A percentile compares a stretch with the other conserved stretches of the same genome.
phyloP scores from a whole-genome alignment of 768 basidiomycete genomes.

The Calocybe gangraenosa region DNA sequence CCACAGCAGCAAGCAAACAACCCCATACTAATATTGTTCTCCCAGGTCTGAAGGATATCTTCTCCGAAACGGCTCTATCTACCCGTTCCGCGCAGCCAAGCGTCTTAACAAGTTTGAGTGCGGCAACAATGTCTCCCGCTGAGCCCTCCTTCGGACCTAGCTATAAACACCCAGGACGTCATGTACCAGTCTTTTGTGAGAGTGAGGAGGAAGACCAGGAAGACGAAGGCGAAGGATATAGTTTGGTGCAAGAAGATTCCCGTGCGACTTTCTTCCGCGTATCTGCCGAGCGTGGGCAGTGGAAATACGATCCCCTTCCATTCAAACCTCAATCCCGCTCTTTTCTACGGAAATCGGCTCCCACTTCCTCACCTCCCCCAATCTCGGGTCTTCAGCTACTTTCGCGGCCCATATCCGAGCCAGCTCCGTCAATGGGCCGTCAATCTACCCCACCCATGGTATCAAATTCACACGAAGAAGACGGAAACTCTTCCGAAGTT shows the following conservation, averaged over 20 bases:
- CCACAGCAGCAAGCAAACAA: slow-evolving; percentile 12
- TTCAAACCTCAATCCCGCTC: slow-evolving; percentile 20
- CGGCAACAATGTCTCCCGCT: too few species aligned
- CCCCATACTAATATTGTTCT: slow-evolving; percentile 20
- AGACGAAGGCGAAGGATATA: slow-evolving; percentile 21
- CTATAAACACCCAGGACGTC: slow-evolving; percentile 21
- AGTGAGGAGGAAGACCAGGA: slow-evolving; percentile 30
- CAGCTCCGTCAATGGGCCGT: slow-evolving; percentile 10
- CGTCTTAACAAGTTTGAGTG: slow-evolving; percentile 28
- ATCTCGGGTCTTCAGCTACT: slow-evolving; percentile 20
- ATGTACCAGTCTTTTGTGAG: slow-evolving; percentile 27
- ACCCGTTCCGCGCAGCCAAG: slow-evolving; percentile 30
- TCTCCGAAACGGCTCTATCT: slow-evolving; percentile 21
- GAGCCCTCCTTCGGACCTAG: slow-evolving; percentile 19
- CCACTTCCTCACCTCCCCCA: slow-evolving; percentile 27
- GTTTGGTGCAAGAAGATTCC: slow-evolving; percentile 24
- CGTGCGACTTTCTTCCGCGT: slow-evolving; percentile 51
- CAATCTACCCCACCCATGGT: neutral
- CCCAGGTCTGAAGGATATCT: slow-evolving; percentile 25
- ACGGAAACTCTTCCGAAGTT: slow-evolving; percentile 12
- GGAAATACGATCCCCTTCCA: slow-evolving; percentile 48
- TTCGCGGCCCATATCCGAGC: slow-evolving; percentile 35
- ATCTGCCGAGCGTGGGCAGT: slow-evolving; percentile 57
- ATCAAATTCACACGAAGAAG: slow-evolving; percentile 8
- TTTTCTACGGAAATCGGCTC: slow-evolving; percentile 29